Conservation (phyloP, 225 moss, liverwort and hornwort genomes). For the Thuidium tamariscinum region DNA sequence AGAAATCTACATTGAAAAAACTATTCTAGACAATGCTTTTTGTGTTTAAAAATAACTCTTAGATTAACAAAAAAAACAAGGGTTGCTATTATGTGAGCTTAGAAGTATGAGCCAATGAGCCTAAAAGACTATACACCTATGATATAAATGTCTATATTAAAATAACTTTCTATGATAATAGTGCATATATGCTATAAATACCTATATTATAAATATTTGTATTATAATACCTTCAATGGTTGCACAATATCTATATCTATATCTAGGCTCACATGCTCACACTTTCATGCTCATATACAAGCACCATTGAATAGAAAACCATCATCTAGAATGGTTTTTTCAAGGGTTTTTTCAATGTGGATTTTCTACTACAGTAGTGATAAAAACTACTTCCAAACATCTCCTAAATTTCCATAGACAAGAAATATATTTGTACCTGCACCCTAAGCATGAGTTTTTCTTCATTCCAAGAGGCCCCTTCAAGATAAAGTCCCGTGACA, state of each 20-base stretch:
- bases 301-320: not conserved
- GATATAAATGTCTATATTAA: too few species aligned
- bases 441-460: constrained; percentile 43
- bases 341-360: fast-evolving
- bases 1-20: not conserved
- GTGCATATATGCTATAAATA: too few species aligned
- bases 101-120: too few species aligned
- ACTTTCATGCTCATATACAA: too few species aligned
- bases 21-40: fast-evolving
- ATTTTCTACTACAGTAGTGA: not conserved
- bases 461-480: constrained; percentile 72
- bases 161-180: too few species aligned
- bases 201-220: too few species aligned
- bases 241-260: too few species aligned
- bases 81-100: too few species aligned
- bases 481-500: constrained; percentile 62
- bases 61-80: not conserved
- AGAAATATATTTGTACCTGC: constrained; percentile 21
- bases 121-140: too few species aligned
- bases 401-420: not conserved
- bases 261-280: too few species aligned
- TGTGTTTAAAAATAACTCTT: not conserved
- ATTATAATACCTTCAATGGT: too few species aligned
- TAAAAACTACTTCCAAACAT: not conserved
- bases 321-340: fast-evolving